Percentiles rank a stretch among this genome's conserved stretches.
These are phyloP conservation scores for Ramaria sp. DNA, from an alignment of 768 basidiomycete genomes.

Conservation along the genomic window DNA sequence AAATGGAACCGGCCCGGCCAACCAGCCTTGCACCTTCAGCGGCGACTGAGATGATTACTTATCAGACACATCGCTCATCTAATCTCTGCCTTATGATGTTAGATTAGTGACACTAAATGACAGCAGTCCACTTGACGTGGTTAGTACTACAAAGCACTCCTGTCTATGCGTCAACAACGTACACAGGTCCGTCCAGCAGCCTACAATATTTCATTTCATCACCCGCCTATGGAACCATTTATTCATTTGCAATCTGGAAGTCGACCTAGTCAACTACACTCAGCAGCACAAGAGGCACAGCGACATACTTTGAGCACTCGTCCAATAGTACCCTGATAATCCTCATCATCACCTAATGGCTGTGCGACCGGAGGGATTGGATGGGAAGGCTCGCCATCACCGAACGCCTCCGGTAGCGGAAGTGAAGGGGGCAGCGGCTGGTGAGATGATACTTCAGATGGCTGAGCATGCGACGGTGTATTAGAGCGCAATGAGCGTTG, in stretches of 20 bases:
- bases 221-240: not conserved
- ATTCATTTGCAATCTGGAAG: conserved; percentile 6
- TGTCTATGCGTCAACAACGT: not conserved
- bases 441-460: not conserved
- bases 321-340: not conserved
- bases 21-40: too few relatives aligned
- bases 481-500: too few relatives aligned
- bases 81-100: too few relatives aligned
- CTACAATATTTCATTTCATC: too few relatives aligned
- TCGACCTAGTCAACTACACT: not conserved
- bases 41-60: too few relatives aligned
- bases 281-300: not conserved
- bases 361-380: not conserved
- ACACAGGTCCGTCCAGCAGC: not conserved
- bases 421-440: not conserved
- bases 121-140: too few relatives aligned
- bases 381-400: not conserved
- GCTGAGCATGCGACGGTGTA: too few relatives aligned
- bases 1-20: too few relatives aligned
- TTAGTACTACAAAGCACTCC: not conserved
- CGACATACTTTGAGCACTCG: not conserved
- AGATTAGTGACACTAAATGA: too few relatives aligned
- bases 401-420: not conserved
- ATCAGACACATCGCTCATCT: too few relatives aligned
- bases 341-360: not conserved